Evolutionary conservation across 345 rosid species (phyloP), one percentile per base, ranked within the genome.

Genomic region (Tarenaya hassleriana): DNA sequence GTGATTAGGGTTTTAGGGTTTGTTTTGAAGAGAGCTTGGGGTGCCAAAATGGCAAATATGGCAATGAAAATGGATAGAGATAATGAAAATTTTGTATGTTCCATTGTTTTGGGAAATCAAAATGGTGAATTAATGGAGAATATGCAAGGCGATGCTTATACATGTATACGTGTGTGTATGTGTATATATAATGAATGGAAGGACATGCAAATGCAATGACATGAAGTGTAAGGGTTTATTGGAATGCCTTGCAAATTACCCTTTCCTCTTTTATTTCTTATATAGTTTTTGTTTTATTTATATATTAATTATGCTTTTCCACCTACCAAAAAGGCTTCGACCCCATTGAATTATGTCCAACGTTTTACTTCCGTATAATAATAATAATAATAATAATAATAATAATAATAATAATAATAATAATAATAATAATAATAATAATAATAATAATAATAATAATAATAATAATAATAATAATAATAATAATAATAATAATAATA

Each of bases 181-280:
- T 40, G 52, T 41, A 32, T 58, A 59, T 58, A 66, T 15, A 48
- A 47, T 35, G 3, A 52, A 20, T n/a, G 29, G 15, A n/a, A 10
- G 24, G 52, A 34, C 61, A 47, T n/a, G n/a, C n/a, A 54, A n/a
- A 68, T 64, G 81, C 74, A 61, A 88, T 78, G 81, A 64, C 57
- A 69, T 69, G 81, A 86, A 81, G 94, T 70, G 75, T 53, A 90
- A 71, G 90, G 67, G 52, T 79, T 46, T 66, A 80, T 66, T 86
- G 58, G 73, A 82, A 76, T 86, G 86, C 40, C 97, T 90, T 90
- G 78, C 90, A 90, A 83, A 83, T 73, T 77, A 90, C 90, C 78
- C 78, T 69, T 66, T 52, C 70, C 13, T 16, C 8, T 10, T 10
- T 10, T 2, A n/a, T n/a, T n/a, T n/a, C n/a, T n/a, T n/a, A n/a